Evolutionary conservation across 495 filamentous ascomycete species (phyloP).

Genomic region (Viridothelium virens): DNA sequence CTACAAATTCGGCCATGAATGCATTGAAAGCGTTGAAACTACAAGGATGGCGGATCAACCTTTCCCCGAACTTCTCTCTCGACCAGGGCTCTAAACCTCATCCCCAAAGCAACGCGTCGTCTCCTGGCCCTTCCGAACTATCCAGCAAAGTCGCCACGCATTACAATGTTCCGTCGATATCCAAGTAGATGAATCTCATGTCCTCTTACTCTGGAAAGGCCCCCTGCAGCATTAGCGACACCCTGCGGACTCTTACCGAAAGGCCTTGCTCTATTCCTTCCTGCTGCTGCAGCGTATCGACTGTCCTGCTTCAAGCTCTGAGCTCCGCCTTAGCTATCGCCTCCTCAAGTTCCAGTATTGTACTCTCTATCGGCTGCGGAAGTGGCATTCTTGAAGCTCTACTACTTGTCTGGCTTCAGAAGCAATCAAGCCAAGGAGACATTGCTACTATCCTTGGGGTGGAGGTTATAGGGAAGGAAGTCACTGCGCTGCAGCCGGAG

Average conservation of each 20-base stretch:
- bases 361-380: not conserved
- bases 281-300: conserved; percentile 8
- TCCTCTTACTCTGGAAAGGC: not conserved
- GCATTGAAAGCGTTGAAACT: not conserved
- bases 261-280: not conserved
- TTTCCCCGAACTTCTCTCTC: not conserved
- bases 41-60: not conserved
- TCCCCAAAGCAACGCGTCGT: not conserved
- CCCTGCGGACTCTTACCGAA: not conserved
- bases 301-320: not conserved
- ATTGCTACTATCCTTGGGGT: not conserved
- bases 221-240: not conserved
- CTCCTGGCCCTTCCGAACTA: not conserved
- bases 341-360: not conserved
- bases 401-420: not conserved
- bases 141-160: not conserved
- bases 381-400: not conserved
- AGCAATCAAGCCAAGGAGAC: not conserved
- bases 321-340: not conserved
- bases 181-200: not conserved
- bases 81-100: not conserved
- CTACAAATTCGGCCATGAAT: not conserved
- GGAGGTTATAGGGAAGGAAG: not conserved
- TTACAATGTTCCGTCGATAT: not conserved
- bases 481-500: not conserved